These are phyloP conservation scores for Elymus sibiricus DNA, from an alignment of 176 grass and related monocot species.

Conservation along the genomic window DNA sequence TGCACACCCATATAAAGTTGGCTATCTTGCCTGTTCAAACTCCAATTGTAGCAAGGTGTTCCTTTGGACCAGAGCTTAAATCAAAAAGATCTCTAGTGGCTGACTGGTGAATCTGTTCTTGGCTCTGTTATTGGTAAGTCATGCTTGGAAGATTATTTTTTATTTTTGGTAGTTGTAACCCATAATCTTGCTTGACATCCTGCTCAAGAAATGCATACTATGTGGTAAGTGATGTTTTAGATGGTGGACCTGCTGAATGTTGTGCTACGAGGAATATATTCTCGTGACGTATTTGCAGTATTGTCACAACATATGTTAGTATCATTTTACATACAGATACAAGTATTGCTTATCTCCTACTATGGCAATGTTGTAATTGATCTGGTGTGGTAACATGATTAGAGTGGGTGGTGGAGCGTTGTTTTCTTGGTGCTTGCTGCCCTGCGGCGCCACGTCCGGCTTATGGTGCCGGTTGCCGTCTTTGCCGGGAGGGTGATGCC, in stretches of 20 bases:
- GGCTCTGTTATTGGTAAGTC: background rate
- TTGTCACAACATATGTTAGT: background rate
- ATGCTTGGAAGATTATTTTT: background rate
- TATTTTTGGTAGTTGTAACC: background rate
- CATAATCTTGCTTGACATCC: background rate
- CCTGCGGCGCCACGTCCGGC: too few relatives aligned
- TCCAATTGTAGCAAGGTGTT: conserved; percentile 32
- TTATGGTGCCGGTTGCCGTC: too few relatives aligned
- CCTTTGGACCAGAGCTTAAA: conserved; percentile 42
- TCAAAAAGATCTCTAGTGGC: background rate
- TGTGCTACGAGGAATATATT: background rate
- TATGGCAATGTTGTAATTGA: background rate
- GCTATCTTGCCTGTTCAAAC: conserved; percentile 38
- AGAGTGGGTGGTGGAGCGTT: background rate
- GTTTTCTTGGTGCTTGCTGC: too few relatives aligned
- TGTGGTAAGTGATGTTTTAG: background rate
- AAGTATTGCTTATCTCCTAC: background rate
- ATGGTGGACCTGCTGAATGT: background rate
- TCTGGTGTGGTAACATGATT: background rate
- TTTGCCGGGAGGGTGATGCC: too few relatives aligned
- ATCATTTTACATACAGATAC: background rate
- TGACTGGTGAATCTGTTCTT: background rate
- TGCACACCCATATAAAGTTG: conserved; percentile 43
- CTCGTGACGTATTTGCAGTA: background rate
- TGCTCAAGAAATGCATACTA: background rate